Evolutionary conservation across 306 rosid species (phyloP).

Genomic region (Vigna hirtella): DNA sequence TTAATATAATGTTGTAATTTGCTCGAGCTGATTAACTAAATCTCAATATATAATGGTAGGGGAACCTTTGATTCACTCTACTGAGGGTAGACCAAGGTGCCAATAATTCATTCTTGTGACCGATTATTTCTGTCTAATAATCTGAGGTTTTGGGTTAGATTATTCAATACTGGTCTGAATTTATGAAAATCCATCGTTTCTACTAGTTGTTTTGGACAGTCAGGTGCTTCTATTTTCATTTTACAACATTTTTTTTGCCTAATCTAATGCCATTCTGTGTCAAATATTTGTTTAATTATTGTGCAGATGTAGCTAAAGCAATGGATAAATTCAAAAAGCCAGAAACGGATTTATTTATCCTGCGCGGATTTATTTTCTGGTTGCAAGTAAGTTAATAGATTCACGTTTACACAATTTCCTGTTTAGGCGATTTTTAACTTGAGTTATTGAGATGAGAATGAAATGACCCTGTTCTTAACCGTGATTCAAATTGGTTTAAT

Average conservation of each 20-base stretch:
- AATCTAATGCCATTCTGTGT: conserved; percentile 25
- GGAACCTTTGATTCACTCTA: conserved; percentile 2
- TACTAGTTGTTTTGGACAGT: conserved; percentile 16
- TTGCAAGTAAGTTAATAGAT: conserved; percentile 60
- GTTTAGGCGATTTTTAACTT: conserved; percentile 16
- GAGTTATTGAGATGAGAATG: conserved; percentile 20
- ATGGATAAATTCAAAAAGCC: conserved; percentile 48
- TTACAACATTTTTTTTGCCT: conserved; percentile 9
- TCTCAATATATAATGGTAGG: background rate
- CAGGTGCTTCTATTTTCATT: conserved; percentile 11
- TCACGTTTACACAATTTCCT: conserved; percentile 35
- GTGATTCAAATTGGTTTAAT: no score
- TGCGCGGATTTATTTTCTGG: conserved; percentile 85
- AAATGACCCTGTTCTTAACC: background rate
- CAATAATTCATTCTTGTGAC: conserved; percentile 18
- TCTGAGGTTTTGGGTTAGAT: conserved; percentile 21
- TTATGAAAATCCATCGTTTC: conserved; percentile 26
- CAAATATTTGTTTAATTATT: conserved; percentile 37
- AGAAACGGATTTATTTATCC: conserved; percentile 56
- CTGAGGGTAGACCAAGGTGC: conserved; percentile 19
- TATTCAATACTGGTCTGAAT: conserved; percentile 18
- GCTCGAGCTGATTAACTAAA: conserved; percentile 9
- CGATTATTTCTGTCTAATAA: conserved; percentile 3
- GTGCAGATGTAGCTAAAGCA: conserved; percentile 61
- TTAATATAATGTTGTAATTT: background rate